Conservation (phyloP, 768 basidiomycete species). For the Coprinopsis sp. region DNA sequence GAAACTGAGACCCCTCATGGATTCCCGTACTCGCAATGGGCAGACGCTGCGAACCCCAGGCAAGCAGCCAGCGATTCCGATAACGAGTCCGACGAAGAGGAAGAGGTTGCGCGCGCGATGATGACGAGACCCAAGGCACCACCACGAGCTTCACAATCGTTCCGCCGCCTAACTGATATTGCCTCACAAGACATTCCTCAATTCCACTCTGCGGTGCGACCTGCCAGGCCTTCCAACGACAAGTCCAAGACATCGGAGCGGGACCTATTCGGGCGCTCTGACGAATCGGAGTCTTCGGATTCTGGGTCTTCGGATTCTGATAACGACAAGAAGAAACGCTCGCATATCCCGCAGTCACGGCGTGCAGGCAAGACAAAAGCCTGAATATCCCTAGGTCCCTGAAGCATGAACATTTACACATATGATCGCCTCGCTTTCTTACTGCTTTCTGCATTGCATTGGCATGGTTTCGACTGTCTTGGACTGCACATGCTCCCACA, state of each 20-base stretch:
- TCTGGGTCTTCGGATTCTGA: conserved; percentile 45
- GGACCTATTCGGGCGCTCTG: conserved; percentile 35
- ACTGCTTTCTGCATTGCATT: too few species aligned
- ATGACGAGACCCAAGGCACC: conserved; percentile 2
- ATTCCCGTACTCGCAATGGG: conserved; percentile 50
- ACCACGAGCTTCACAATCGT: conserved; percentile 10
- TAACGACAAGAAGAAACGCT: conserved; percentile 23
- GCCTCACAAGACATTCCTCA: conserved; percentile 36
- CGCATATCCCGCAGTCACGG: conserved; percentile 60
- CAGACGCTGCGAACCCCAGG: conserved; percentile 16
- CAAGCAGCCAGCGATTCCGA: conserved; percentile 17
- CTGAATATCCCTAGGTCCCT: not conserved
- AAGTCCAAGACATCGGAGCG: conserved; percentile 23
- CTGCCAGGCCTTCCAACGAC: conserved; percentile 23
- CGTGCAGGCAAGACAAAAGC: conserved; percentile 39
- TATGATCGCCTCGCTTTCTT: not conserved
- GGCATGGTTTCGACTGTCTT: too few species aligned
- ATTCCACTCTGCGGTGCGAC: conserved; percentile 24
- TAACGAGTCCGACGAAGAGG: conserved; percentile 35
- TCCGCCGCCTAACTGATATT: conserved; percentile 50
- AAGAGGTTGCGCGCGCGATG: conserved; percentile 4
- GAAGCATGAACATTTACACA: too few species aligned
- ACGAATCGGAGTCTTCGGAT: conserved; percentile 33
- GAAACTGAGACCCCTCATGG: conserved; percentile 48
- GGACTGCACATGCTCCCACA: too few species aligned